Evolutionary conservation across 2,329 filamentous ascomycete species (phyloP).

Genomic region (Arthroderma uncinatum): DNA sequence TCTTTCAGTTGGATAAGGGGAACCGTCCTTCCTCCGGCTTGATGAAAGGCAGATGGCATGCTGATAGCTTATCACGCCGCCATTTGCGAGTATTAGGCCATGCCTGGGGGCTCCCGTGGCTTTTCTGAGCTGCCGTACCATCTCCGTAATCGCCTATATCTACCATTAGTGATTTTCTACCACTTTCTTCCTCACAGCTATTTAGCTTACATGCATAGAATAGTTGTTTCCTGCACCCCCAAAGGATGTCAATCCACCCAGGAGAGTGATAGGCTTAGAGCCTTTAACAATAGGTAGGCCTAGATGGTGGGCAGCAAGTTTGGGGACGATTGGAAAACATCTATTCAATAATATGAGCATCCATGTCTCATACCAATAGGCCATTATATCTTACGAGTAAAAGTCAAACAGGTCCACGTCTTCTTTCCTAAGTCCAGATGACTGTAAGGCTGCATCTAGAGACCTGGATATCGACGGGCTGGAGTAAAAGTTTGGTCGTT

Average conservation of each 20-base stretch:
- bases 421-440: conserved; percentile 37
- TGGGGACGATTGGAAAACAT: conserved; percentile 60
- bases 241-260: conserved; percentile 57
- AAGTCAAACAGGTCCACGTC: conserved; percentile 53
- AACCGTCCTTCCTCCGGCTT: conserved; percentile 28
- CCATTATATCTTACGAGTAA: conserved; percentile 42
- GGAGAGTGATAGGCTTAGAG: conserved; percentile 46
- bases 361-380: background rate
- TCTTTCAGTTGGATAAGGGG: conserved; percentile 39
- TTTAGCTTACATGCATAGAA: conserved; percentile 48
- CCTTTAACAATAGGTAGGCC: conserved; percentile 39
- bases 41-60: conserved; percentile 50
- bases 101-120: conserved; percentile 32
- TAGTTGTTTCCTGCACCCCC: conserved; percentile 63
- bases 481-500: conserved; percentile 47
- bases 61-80: conserved; percentile 55
- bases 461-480: conserved; percentile 49
- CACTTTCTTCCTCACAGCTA: background rate
- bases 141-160: conserved; percentile 41
- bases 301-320: conserved; percentile 52
- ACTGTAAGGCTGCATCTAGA: conserved; percentile 43
- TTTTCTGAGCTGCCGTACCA: conserved; percentile 43
- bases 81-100: conserved; percentile 54
- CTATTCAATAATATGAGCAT: conserved; percentile 25
- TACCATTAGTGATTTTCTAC: background rate